Percentiles rank a stretch among this genome's conserved stretches.
Evolutionary conservation across 1,139 yeast species (phyloP).

Genomic region (Sugiyamaella sp.): DNA sequence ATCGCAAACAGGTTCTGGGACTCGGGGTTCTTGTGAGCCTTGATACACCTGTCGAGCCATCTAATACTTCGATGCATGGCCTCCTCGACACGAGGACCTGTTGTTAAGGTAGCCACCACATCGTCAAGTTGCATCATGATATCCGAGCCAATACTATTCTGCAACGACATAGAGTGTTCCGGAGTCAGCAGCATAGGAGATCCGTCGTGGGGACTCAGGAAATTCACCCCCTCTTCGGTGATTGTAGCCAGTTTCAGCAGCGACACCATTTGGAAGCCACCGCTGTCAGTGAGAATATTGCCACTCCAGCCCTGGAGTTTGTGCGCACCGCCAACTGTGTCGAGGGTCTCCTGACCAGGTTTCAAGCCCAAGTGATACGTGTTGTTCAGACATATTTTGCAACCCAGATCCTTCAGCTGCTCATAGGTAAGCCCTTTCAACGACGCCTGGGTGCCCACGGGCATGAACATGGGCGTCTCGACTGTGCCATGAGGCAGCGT

Average conservation of each 20-base stretch:
- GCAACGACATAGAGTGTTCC: constrained; percentile 50
- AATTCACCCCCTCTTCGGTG: constrained; percentile 51
- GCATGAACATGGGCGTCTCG: constrained; percentile 52
- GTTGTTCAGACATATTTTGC: constrained; percentile 48
- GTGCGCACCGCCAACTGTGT: constrained; percentile 50
- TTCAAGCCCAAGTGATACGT: constrained; percentile 50
- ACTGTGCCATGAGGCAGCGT: constrained; percentile 49
- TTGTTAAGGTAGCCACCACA: constrained; percentile 49
- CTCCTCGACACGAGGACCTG: constrained; percentile 49
- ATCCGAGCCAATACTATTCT: constrained; percentile 50
- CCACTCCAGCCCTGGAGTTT: constrained; percentile 47
- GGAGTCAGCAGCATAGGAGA: constrained; percentile 51
- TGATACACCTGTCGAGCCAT: constrained; percentile 51
- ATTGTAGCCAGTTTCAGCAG: constrained; percentile 49
- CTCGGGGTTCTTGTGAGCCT: constrained; percentile 49
- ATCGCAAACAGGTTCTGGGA: constrained; percentile 49
- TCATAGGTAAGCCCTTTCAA: constrained; percentile 50
- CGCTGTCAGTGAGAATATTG: constrained; percentile 49
- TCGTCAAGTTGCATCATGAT: constrained; percentile 53
- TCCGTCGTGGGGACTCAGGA: constrained; percentile 51
- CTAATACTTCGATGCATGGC: constrained; percentile 50
- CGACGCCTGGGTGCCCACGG: constrained; percentile 52
- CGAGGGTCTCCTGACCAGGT: constrained; percentile 49
- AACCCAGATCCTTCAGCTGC: constrained; percentile 46
- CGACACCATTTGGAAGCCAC: constrained; percentile 54